phyloP scores from a whole-genome alignment of 1,139 yeast species.

The Pichia sp. region DNA sequence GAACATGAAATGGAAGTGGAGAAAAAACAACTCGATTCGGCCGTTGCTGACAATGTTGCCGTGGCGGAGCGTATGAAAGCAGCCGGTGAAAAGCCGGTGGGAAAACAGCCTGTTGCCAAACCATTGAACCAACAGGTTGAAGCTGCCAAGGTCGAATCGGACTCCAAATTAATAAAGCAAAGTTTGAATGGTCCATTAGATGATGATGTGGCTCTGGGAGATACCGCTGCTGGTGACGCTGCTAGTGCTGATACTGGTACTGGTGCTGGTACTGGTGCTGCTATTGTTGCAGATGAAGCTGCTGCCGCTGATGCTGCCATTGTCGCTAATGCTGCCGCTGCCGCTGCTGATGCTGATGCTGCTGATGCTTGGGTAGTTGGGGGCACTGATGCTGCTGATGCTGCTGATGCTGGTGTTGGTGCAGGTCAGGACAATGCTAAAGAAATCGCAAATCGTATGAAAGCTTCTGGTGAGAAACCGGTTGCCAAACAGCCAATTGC shows the following conservation, averaged over 20 bases:
- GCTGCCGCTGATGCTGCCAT: background rate
- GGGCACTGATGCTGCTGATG: slow-evolving; percentile 11
- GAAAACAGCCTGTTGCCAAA: slow-evolving; percentile 27
- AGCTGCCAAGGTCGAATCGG: slow-evolving; percentile 7
- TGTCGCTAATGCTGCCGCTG: background rate
- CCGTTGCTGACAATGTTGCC: slow-evolving; percentile 18
- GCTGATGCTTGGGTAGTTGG: background rate
- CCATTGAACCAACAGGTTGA: slow-evolving; percentile 25
- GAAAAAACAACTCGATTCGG: slow-evolving; percentile 9
- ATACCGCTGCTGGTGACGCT: slow-evolving; percentile 16
- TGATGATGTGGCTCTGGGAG: background rate
- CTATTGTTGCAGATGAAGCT: too few relatives aligned
- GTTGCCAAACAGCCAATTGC: slow-evolving; percentile 25
- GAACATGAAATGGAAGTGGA: slow-evolving; percentile 2
- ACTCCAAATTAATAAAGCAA: background rate
- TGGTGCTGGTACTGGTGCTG: too few relatives aligned
- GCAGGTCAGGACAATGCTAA: slow-evolving; percentile 7
- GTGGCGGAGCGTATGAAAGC: slow-evolving; percentile 26
- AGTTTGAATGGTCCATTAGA: background rate
- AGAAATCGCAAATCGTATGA: slow-evolving; percentile 19
- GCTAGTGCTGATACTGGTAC: background rate
- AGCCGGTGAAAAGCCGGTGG: slow-evolving; percentile 22
- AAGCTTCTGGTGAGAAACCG: slow-evolving; percentile 24
- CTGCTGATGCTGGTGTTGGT: slow-evolving; percentile 15
- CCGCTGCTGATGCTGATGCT: background rate